Evolutionary conservation across 192 early-diverging fungal species (phyloP), one percentile per base, ranked within the genome.

Genomic region (Coemansia sp.): DNA sequence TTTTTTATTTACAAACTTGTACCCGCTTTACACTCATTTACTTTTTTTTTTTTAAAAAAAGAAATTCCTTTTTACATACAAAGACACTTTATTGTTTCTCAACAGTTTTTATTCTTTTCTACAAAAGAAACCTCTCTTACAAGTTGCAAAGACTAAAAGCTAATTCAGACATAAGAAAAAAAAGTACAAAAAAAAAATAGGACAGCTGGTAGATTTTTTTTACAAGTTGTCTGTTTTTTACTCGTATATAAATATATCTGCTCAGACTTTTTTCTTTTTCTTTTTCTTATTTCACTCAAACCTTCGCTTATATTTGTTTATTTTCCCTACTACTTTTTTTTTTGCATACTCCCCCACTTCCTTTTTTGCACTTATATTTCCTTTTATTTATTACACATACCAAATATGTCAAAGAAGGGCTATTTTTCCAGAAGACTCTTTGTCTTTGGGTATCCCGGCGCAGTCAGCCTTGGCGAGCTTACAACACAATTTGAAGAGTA

Each of bases 401-500:
- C 17, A 16, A 16, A 8, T 16, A 45, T 45, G 42, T 45, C 42
- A 12, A 79, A 70, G 67, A 73, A 49, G 36, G 56, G 56, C 20
- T 54, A 67, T 25, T 79, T 65, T 48, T 73, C 72, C 18, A 56
- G 68, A 12, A 66, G 55, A 51, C 68, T 80, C 12, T 80, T 75
- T 56, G 68, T 75, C 17, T 68, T 69, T 18, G 77, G 77, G 11
- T 80, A 75, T 29, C 56, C 66, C 10, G 64, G 45, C n/a, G 66
- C 51, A 22, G 58, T 80, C 36, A 45, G 66, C 5, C 77, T 68
- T 40, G 72, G 65, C 7, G 72, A 71, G 42, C 72, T 80, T 14
- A 63, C 63, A 14, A 65, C 62, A 51, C 62, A 61, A 34, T 80
- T 80, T 74, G 77, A 80, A 75, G 72, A 75, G 77, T 61, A 38